Base-by-base conservation (phyloP, 2,329 filamentous ascomycete species). In the Leptosphaerulina australis region DNA sequence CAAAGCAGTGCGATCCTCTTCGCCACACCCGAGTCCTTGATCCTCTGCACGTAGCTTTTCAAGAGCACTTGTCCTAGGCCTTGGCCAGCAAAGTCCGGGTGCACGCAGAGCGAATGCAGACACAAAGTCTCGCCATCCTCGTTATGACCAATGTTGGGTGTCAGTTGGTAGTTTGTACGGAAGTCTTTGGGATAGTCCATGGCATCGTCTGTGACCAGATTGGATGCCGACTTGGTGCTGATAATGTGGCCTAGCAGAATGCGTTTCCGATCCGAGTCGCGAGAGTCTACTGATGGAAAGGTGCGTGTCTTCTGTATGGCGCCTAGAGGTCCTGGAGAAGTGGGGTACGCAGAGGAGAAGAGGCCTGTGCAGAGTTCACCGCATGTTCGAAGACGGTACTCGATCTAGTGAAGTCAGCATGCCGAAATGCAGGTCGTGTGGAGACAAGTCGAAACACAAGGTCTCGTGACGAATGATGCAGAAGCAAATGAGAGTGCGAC, bases 91-190 rank as follows among this genome's bases (percentile, higher is more conserved):
- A 91, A 84, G 51, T 86, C 83, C 0, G 90, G 90, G 45, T 88
- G 79, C 5, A 96, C 86, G 14, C 88, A 90, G 4, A 97, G 79
- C 0, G 89, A 93, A 73, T 97, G 92, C 39, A 96, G 76, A 46
- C 85, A 90, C 46, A 96, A 81, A 0, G 90, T 95, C 33, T 84
- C 76, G 29, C 91, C 91, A 12, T 78, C 76, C 50, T 90, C 84
- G 61, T 88, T 83, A 71, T 96, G 90, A 24, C 90, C 90, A 8
- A 84, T 66, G 7, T 59, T 57, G 18, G 67, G 64, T 22, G 56
- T 47, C 39, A 69, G 55, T 45, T 69, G 58, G 62, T 67, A 69
- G 22, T 68, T 69, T 7, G 78, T 77, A 53, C 79, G 77, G 86
- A 88, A 93, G 67, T 88, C 81, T 29, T 77, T 71, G 0, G 91